phyloP scores from a whole-genome alignment of 306 rosid genomes.

The Argentina anserina region DNA sequence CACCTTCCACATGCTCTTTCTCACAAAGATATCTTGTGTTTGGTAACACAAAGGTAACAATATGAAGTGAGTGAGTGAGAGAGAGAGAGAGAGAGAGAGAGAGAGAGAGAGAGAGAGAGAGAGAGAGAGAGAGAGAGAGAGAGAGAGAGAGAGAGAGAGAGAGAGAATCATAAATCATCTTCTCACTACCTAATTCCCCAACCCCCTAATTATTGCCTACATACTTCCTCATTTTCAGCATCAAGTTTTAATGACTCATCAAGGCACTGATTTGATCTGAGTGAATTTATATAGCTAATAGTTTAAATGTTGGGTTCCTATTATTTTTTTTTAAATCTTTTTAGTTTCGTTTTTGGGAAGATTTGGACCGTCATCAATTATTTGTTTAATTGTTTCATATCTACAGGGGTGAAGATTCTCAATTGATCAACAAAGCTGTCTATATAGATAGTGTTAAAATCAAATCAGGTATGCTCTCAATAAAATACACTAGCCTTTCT shows the following conservation, averaged over 20 bases:
- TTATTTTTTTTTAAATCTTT: too few relatives aligned
- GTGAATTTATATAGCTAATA: too few relatives aligned
- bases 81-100: constrained; percentile 2
- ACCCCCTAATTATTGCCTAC: neutral
- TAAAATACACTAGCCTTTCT: too few relatives aligned
- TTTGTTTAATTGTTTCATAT: too few relatives aligned
- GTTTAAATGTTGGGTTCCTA: too few relatives aligned
- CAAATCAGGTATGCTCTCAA: too few relatives aligned
- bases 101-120: neutral
- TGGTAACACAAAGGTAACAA: constrained; percentile 30
- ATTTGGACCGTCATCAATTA: too few relatives aligned
- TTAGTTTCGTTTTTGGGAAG: too few relatives aligned
- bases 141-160: neutral
- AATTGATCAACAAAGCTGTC: too few relatives aligned
- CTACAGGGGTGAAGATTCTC: too few relatives aligned
- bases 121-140: neutral
- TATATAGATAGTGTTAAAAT: too few relatives aligned
- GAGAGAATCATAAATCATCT: neutral
- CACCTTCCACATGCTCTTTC: constrained; percentile 93
- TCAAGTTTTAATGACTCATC: neutral
- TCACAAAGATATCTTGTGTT: constrained; percentile 98
- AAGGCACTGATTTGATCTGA: neutral
- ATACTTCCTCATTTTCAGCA: neutral
- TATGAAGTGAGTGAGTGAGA: neutral
- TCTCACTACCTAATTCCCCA: neutral